These are phyloP conservation scores for Phytophthora agathidicida DNA, from an alignment of 352 stramenopile species.

Conservation along the genomic window DNA sequence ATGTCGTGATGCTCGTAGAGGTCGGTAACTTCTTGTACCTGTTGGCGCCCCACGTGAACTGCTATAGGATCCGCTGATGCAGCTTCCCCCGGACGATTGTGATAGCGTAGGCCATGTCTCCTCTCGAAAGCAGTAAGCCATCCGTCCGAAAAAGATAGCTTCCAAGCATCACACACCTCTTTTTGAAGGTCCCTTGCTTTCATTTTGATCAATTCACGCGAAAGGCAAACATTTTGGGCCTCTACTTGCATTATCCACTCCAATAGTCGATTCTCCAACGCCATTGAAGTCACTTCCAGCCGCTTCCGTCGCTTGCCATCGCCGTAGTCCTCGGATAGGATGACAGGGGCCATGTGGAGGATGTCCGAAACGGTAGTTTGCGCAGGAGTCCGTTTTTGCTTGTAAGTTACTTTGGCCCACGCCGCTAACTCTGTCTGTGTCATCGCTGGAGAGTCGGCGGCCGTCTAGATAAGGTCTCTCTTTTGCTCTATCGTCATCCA, in stretches of 20 bases:
- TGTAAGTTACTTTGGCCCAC: background rate
- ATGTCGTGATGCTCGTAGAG: constrained; percentile 1
- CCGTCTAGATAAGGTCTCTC: background rate
- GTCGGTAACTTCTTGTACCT: constrained; percentile 1
- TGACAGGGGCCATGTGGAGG: background rate
- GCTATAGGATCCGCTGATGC: background rate
- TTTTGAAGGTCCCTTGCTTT: constrained; percentile 8
- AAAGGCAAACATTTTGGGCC: background rate
- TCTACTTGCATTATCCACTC: constrained; percentile 1
- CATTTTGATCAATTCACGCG: background rate
- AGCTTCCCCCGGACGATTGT: constrained; percentile 3
- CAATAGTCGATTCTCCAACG: background rate
- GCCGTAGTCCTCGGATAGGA: constrained; percentile 4
- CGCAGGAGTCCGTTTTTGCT: background rate
- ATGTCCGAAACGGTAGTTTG: constrained; percentile 8
- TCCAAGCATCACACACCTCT: constrained; percentile 4
- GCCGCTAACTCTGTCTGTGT: background rate
- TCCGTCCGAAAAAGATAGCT: constrained; percentile 1
- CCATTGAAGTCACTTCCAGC: constrained; percentile 3
- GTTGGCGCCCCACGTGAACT: background rate
- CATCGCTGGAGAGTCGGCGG: background rate
- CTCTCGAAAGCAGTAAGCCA: constrained; percentile 3
- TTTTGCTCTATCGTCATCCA: no score
- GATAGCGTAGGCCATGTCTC: background rate
- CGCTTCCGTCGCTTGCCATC: constrained; percentile 7